These are phyloP conservation scores for Leishmania major DNA, from an alignment of 208 protist species.

Conservation along the genomic window DNA sequence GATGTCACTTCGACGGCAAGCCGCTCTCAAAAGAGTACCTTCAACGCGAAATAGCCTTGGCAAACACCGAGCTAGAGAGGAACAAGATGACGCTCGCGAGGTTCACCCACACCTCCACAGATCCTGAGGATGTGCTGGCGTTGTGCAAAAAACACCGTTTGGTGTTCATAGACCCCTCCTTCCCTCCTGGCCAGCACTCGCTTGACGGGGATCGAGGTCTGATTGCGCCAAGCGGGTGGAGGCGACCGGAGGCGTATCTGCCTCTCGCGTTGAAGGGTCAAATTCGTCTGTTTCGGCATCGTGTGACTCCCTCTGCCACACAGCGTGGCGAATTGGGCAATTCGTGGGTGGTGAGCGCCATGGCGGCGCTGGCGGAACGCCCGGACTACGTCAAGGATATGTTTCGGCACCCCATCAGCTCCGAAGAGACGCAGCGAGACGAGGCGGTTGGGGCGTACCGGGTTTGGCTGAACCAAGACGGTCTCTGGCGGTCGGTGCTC, in stretches of 20 bases:
- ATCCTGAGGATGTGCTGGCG: slow-evolving; percentile 53
- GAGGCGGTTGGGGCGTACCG: slow-evolving; percentile 62
- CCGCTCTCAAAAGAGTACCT: slow-evolving; percentile 67
- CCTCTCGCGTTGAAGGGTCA: slow-evolving; percentile 62
- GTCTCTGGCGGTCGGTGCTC: slow-evolving; percentile 82
- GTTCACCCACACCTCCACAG: slow-evolving; percentile 36
- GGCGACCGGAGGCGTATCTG: slow-evolving; percentile 72
- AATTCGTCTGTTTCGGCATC: slow-evolving; percentile 67
- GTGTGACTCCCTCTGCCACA: slow-evolving; percentile 67
- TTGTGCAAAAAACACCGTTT: slow-evolving; percentile 52
- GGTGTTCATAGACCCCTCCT: slow-evolving; percentile 74
- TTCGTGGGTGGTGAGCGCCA: slow-evolving; percentile 74
- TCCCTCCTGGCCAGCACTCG: slow-evolving; percentile 71
- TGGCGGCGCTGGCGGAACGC: slow-evolving; percentile 70
- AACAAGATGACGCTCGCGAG: slow-evolving; percentile 39
- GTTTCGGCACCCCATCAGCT: slow-evolving; percentile 68
- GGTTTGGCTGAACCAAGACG: slow-evolving; percentile 84
- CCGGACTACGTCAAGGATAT: slow-evolving; percentile 62
- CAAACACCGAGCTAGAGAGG: slow-evolving; percentile 49
- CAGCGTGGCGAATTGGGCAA: slow-evolving; percentile 80
- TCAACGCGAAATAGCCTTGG: slow-evolving; percentile 41
- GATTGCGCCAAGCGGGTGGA: slow-evolving; percentile 67
- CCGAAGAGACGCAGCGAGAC: slow-evolving; percentile 55
- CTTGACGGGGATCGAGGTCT: slow-evolving; percentile 56
- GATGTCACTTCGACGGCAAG: slow-evolving; percentile 62